phyloP scores from a whole-genome alignment of 225 moss, liverwort and hornwort genomes.

The Bryum argenteum region DNA sequence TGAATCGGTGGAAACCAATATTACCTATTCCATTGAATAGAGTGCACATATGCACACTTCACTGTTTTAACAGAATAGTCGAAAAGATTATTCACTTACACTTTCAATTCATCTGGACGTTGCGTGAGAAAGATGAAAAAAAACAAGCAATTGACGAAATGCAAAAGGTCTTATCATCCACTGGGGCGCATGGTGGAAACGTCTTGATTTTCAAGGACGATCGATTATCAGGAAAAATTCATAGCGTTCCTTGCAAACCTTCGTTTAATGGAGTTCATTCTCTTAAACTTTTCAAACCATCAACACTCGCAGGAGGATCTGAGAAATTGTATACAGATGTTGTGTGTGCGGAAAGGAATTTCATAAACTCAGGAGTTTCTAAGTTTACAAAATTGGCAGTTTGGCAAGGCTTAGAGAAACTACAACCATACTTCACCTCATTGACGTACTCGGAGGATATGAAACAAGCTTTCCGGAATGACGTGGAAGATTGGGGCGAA shows the following conservation, averaged over 20 bases:
- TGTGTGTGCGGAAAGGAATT: neutral
- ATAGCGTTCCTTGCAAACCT: neutral
- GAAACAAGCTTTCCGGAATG: neutral
- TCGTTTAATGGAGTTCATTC: neutral
- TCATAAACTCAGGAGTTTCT: neutral
- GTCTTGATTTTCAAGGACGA: neutral
- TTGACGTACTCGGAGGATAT: neutral
- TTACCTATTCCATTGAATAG: too few relatives aligned
- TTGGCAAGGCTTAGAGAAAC: neutral
- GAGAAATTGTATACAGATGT: neutral
- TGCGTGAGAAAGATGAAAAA: too few relatives aligned
- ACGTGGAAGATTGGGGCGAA: neutral
- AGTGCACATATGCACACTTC: too few relatives aligned
- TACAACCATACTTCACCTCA: neutral
- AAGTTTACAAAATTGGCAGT: neutral
- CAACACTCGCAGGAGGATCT: neutral
- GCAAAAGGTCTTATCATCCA: too few relatives aligned
- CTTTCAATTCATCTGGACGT: too few relatives aligned
- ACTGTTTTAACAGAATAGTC: too few relatives aligned
- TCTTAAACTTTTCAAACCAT: neutral
- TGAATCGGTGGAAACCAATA: too few relatives aligned
- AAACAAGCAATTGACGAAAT: too few relatives aligned
- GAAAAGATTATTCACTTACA: too few relatives aligned
- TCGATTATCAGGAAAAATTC: neutral
- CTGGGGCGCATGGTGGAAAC: too few relatives aligned